These are phyloP conservation scores for Epichloe baconii DNA, from an alignment of 2,329 filamentous ascomycete genomes.

Conservation along the genomic window DNA sequence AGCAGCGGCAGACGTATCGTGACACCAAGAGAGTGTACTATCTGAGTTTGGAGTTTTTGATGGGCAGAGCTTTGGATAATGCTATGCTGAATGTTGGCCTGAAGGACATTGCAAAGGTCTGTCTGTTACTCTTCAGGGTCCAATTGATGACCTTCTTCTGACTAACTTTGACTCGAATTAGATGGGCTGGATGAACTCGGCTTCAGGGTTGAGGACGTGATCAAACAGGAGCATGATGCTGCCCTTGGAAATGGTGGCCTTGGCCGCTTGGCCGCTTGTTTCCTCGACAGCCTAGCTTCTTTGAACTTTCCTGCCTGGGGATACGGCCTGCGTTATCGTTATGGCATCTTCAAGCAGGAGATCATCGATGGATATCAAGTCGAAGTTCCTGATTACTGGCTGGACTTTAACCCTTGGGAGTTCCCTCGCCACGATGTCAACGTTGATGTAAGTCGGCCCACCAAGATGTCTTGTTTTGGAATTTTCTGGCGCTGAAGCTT, in stretches of 20 bases:
- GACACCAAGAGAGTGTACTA: constrained; percentile 96
- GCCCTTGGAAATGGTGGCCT: constrained; percentile 93
- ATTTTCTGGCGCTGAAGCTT: neutral
- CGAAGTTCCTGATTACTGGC: constrained; percentile 96
- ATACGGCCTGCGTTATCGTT: constrained; percentile 88
- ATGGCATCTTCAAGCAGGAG: constrained; percentile 99
- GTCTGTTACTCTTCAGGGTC: constrained; percentile 10
- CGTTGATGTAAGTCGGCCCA: constrained; percentile 50
- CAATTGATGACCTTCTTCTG: neutral
- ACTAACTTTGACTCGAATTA: constrained; percentile 22
- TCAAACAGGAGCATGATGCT: constrained; percentile 89
- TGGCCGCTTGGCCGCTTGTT: constrained; percentile 87
- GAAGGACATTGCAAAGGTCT: constrained; percentile 71
- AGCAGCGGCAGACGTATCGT: constrained; percentile 83
- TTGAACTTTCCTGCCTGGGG: constrained; percentile 96
- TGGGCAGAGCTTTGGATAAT: constrained; percentile 94
- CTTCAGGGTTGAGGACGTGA: constrained; percentile 93
- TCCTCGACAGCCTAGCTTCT: constrained; percentile 89
- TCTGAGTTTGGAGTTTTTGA: constrained; percentile 91
- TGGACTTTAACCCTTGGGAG: constrained; percentile 99
- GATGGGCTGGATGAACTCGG: constrained; percentile 80
- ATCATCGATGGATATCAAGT: constrained; percentile 97
- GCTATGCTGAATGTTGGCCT: constrained; percentile 92
- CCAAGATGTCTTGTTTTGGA: neutral
- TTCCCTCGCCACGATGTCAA: constrained; percentile 92